Conservation (phyloP, 2,329 filamentous ascomycete genomes). For the Nemania serpens region DNA sequence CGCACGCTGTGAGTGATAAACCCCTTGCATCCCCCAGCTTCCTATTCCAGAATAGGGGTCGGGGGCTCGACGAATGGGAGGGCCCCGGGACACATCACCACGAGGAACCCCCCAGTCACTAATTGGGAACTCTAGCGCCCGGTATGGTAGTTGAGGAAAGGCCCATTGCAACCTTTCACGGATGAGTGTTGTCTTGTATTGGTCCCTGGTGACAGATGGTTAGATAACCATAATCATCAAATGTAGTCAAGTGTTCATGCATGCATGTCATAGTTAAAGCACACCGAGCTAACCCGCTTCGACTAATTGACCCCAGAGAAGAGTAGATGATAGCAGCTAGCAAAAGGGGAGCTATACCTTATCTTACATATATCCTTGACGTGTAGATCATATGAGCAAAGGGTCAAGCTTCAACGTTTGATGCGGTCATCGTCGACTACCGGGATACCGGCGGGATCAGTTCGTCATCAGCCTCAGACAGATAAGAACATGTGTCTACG, state of each 20-base stretch:
- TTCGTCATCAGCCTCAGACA: conserved; percentile 8
- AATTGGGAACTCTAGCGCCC: conserved; percentile 11
- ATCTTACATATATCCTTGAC: background rate
- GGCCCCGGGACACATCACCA: conserved; percentile 16
- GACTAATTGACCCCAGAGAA: conserved; percentile 6
- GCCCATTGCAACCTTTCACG: conserved; percentile 14
- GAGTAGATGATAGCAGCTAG: conserved; percentile 1
- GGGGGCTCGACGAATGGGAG: conserved; percentile 30
- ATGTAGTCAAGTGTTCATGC: conserved; percentile 20
- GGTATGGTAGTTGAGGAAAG: conserved; percentile 15
- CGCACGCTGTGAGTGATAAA: conserved; percentile 28
- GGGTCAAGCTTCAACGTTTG: conserved; percentile 7
- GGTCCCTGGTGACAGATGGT: conserved; percentile 18
- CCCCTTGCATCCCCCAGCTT: conserved; percentile 38
- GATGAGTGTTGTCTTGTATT: conserved; percentile 3
- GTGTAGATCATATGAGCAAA: conserved; percentile 24
- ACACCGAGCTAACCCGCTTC: background rate
- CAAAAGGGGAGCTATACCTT: conserved; percentile 10
- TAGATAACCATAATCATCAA: conserved; percentile 16
- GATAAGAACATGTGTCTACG: background rate
- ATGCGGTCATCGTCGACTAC: conserved; percentile 13
- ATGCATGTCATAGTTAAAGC: conserved; percentile 22
- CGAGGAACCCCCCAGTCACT: conserved; percentile 19
- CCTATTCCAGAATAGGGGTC: conserved; percentile 36
- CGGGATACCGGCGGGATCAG: background rate